A percentile compares a stretch with the other conserved stretches of the same genome.
These are phyloP conservation scores for Vanderwaltozyma yarrowii DNA, from an alignment of 805 yeast species.

Conservation along the genomic window DNA sequence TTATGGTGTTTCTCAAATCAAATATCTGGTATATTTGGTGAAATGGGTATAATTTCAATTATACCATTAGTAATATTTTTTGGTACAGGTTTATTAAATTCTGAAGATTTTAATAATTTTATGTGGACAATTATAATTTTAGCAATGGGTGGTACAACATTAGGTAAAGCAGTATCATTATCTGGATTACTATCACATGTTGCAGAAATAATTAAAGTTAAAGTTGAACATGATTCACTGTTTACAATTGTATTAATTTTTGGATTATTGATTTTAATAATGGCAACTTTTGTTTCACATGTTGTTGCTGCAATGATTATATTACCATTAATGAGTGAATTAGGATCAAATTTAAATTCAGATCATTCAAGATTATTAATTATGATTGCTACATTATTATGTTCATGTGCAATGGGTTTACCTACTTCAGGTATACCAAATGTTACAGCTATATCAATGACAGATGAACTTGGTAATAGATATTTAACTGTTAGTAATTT, in stretches of 20 bases:
- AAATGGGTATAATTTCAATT: conserved; percentile 93
- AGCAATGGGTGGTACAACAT: conserved; percentile 97
- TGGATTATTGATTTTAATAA: conserved; percentile 67
- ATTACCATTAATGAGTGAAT: conserved; percentile 80
- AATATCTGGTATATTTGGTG: conserved; percentile 69
- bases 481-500: conserved; percentile 81
- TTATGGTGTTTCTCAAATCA: conserved; percentile 86
- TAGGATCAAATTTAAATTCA: conserved; percentile 61
- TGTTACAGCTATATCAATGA: conserved; percentile 91
- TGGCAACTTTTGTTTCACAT: conserved; percentile 94
- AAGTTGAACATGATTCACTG: conserved; percentile 57
- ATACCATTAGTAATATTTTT: conserved; percentile 85
- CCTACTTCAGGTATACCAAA: conserved; percentile 98
- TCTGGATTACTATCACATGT: conserved; percentile 77
- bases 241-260: conserved; percentile 69
- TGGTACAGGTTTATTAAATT: conserved; percentile 77
- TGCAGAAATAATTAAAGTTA: conserved; percentile 55
- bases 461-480: conserved; percentile 85
- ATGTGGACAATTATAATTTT: conserved; percentile 93
- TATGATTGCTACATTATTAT: conserved; percentile 50
- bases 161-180: conserved; percentile 90
- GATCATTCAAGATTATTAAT: conserved; percentile 84
- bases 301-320: conserved; percentile 94
- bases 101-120: conserved; percentile 90
- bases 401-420: conserved; percentile 95